These are phyloP conservation scores for Musa balbisiana DNA, from an alignment of 202 grass and related monocot genomes.

Conservation along the genomic window DNA sequence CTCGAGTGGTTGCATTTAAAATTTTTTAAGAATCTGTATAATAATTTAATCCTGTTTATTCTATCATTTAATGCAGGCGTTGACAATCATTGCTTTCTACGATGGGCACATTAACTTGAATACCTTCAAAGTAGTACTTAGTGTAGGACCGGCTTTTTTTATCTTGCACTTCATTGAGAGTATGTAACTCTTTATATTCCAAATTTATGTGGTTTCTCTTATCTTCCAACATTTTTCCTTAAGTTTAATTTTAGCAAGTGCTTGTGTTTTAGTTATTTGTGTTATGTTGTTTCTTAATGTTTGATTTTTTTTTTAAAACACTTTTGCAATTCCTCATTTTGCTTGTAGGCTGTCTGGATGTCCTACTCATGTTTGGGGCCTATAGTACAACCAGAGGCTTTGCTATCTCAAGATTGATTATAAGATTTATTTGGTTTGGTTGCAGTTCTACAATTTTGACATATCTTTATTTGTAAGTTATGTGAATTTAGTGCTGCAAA, in stretches of 20 bases:
- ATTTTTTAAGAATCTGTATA: background rate
- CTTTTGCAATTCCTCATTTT: background rate
- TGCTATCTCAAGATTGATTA: constrained; percentile 87
- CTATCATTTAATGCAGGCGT: constrained; percentile 45
- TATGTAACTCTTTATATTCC: constrained; percentile 21
- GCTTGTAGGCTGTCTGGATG: constrained; percentile 81
- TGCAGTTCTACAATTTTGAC: constrained; percentile 62
- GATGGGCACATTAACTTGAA: constrained; percentile 53
- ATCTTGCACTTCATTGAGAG: constrained; percentile 80
- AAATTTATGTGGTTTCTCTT: constrained; percentile 8
- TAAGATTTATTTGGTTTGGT: constrained; percentile 70
- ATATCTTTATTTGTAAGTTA: constrained; percentile 86
- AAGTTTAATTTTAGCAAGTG: background rate
- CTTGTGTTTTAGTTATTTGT: constrained; percentile 12
- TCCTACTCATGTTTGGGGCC: constrained; percentile 82
- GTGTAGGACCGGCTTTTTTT: constrained; percentile 82
- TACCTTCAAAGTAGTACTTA: constrained; percentile 86
- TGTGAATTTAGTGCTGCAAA: background rate
- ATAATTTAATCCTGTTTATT: constrained; percentile 2
- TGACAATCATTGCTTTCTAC: constrained; percentile 75
- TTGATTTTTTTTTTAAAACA: background rate
- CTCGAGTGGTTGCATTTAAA: too few relatives aligned
- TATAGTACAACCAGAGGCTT: constrained; percentile 80
- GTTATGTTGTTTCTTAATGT: background rate
- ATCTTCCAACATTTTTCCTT: background rate